phyloP scores from a whole-genome alignment of 345 rosid species.

The Xanthoceras sorbifolium region DNA sequence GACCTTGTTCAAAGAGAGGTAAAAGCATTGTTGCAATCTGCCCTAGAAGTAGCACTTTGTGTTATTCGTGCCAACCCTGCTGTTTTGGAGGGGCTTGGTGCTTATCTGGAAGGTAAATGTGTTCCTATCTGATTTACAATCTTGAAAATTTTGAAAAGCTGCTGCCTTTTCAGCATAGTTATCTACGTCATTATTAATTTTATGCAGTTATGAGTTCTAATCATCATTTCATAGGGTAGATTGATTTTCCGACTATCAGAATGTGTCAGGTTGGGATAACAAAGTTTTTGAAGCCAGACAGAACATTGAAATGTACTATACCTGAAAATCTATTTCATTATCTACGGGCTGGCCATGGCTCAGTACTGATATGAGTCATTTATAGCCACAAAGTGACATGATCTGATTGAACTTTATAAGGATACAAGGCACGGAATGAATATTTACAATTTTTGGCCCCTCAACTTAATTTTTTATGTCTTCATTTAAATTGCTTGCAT shows the following conservation, averaged over 20 bases:
- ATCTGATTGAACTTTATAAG: not conserved
- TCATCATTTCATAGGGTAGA: not conserved
- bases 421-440: not conserved
- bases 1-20: conserved; percentile 95
- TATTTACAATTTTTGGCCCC: not conserved
- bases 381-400: not conserved
- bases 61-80: conserved; percentile 86
- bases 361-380: not conserved
- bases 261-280: not conserved
- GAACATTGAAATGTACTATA: not conserved
- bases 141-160: not conserved
- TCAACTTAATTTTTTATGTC: not conserved
- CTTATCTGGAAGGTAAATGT: conserved; percentile 80
- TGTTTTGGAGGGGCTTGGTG: conserved; percentile 92
- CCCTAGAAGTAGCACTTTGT: conserved; percentile 67
- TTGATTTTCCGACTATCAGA: not conserved
- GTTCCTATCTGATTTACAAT: not conserved
- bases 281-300: not conserved
- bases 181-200: not conserved
- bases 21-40: conserved; percentile 70
- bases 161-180: not conserved
- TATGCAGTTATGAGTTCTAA: not conserved
- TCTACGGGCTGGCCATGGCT: not conserved
- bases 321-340: not conserved
- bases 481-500: conserved; percentile 4